Conservation (phyloP, 2,329 filamentous ascomycete species). For the Neonectria hederae region DNA sequence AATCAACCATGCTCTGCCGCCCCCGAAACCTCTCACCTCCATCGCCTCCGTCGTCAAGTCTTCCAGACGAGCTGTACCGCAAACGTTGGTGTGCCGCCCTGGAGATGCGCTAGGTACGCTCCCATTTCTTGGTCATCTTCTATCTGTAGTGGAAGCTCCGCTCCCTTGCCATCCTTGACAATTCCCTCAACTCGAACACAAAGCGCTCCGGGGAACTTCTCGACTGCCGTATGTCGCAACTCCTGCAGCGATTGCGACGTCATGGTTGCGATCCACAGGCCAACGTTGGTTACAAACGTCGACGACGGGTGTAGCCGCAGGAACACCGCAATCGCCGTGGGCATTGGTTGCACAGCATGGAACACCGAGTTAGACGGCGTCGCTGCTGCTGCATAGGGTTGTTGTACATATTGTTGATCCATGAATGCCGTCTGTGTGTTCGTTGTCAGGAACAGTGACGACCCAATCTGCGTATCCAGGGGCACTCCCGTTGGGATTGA, state of each 20-base stretch:
- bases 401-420: slow-evolving; percentile 45
- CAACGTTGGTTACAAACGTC: slow-evolving; percentile 58
- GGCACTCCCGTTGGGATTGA: slow-evolving; percentile 38
- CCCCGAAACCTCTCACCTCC: background rate
- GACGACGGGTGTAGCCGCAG: slow-evolving; percentile 76
- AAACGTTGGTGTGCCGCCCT: slow-evolving; percentile 56
- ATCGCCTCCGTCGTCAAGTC: slow-evolving; percentile 26
- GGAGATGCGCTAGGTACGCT: slow-evolving; percentile 74
- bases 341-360: slow-evolving; percentile 33
- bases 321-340: slow-evolving; percentile 65
- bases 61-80: slow-evolving; percentile 52
- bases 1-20: background rate
- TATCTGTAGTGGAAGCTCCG: slow-evolving; percentile 71
- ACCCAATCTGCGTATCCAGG: slow-evolving; percentile 49
- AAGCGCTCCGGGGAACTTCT: slow-evolving; percentile 67
- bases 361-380: slow-evolving; percentile 38
- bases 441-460: slow-evolving; percentile 52
- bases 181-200: slow-evolving; percentile 73
- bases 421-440: slow-evolving; percentile 51
- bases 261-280: slow-evolving; percentile 74
- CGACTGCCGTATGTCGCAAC: slow-evolving; percentile 67
- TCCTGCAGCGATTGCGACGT: slow-evolving; percentile 66
- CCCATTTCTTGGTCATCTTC: slow-evolving; percentile 76
- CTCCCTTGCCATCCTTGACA: slow-evolving; percentile 66
- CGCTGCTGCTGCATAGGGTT: slow-evolving; percentile 40